A percentile compares a stretch with the other conserved stretches of the same genome.
phyloP scores from a whole-genome alignment of 306 rosid genomes.

The Pachyrhizus erosus region DNA sequence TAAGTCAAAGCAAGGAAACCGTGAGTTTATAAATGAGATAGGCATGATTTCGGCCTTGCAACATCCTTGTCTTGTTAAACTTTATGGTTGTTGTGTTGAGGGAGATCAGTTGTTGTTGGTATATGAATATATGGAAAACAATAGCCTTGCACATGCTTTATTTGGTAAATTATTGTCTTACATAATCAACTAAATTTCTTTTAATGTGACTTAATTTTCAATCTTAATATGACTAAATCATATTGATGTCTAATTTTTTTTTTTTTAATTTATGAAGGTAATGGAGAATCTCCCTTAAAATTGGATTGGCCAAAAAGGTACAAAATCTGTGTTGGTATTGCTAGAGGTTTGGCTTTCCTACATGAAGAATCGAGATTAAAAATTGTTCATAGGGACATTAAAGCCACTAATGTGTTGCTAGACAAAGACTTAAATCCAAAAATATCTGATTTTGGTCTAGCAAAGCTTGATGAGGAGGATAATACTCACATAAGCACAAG shows the following conservation, averaged over 20 bases:
- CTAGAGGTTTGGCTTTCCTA: constrained; percentile 62
- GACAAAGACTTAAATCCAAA: constrained; percentile 5
- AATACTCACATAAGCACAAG: constrained; percentile 69
- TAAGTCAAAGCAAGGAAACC: constrained; percentile 61
- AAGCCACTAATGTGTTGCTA: background rate
- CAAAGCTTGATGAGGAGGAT: constrained; percentile 53
- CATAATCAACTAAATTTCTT: too few species aligned
- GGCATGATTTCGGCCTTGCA: constrained; percentile 64
- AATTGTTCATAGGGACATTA: constrained; percentile 11
- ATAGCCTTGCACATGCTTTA: constrained; percentile 67
- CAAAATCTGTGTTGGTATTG: constrained; percentile 64
- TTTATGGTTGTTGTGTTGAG: constrained; percentile 69
- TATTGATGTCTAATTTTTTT: too few species aligned
- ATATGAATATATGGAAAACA: constrained; percentile 72
- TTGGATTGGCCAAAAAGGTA: constrained; percentile 65
- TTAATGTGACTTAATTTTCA: too few species aligned
- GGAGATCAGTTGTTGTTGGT: constrained; percentile 67
- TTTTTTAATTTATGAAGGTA: constrained; percentile 38
- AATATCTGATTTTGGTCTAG: background rate
- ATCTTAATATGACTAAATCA: too few species aligned
- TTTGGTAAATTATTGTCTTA: constrained; percentile 50
- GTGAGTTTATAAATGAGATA: constrained; percentile 34
- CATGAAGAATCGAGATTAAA: constrained; percentile 62
- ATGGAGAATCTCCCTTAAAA: constrained; percentile 35
- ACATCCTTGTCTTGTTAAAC: constrained; percentile 68